phyloP scores from a whole-genome alignment of 192 early-diverging fungal genomes.

The Gonapodya prolifera region DNA sequence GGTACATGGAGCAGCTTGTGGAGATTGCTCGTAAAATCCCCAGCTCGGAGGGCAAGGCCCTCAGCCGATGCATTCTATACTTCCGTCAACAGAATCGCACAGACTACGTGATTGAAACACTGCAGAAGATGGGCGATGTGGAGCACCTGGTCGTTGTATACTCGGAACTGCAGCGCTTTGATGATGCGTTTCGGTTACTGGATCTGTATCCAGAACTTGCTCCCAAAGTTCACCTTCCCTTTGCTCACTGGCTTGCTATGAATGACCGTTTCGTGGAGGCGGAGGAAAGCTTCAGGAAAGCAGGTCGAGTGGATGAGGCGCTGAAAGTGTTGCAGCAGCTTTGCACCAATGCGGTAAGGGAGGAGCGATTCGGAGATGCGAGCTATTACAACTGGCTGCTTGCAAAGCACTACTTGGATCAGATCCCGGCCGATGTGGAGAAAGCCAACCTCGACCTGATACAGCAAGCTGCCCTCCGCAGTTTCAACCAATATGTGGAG shows the following conservation, averaged over 20 bases:
- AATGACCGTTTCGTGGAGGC: slow-evolving; percentile 42
- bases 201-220: slow-evolving; percentile 34
- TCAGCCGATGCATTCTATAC: slow-evolving; percentile 30
- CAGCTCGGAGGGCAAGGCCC: slow-evolving; percentile 22
- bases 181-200: slow-evolving; percentile 37
- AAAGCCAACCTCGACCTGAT: slow-evolving; percentile 13
- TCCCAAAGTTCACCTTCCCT: slow-evolving; percentile 31
- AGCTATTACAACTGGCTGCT: slow-evolving; percentile 35
- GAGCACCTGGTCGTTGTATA: slow-evolving; percentile 26
- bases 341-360: slow-evolving; percentile 28
- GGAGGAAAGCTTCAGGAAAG: slow-evolving; percentile 37
- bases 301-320: slow-evolving; percentile 36
- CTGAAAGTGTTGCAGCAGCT: slow-evolving; percentile 32
- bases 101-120: slow-evolving; percentile 31
- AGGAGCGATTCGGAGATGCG: slow-evolving; percentile 37
- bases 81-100: slow-evolving; percentile 30
- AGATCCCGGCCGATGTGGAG: slow-evolving; percentile 15
- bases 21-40: slow-evolving; percentile 21
- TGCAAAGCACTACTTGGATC: slow-evolving; percentile 24
- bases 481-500: slow-evolving; percentile 17
- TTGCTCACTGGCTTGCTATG: slow-evolving; percentile 38
- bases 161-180: slow-evolving; percentile 36
- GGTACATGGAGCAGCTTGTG: slow-evolving; percentile 35
- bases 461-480: slow-evolving; percentile 12
- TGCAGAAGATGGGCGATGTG: slow-evolving; percentile 38